Percentiles rank a stretch among this genome's conserved stretches.
These are phyloP conservation scores for Exophiala sideris DNA, from an alignment of 2,329 filamentous ascomycete genomes.

Conservation along the genomic window DNA sequence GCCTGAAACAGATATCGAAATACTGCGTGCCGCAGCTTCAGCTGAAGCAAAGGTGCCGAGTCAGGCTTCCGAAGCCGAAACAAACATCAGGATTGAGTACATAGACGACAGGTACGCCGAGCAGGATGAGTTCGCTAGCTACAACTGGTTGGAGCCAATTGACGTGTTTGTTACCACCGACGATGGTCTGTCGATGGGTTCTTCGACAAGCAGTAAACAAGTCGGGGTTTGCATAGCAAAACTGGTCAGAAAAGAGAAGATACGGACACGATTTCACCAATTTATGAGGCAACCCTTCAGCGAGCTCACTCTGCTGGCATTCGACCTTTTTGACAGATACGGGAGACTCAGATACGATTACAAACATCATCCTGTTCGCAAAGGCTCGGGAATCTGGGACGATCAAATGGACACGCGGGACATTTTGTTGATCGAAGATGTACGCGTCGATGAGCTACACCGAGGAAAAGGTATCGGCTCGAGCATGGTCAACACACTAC, in stretches of 20 bases:
- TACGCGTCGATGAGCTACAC: slow-evolving; percentile 25
- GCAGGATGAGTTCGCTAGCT: slow-evolving; percentile 4
- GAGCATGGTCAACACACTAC: slow-evolving; percentile 31
- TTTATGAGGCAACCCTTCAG: slow-evolving; percentile 17
- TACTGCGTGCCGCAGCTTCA: no score
- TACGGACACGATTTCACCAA: neutral
- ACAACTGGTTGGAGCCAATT: slow-evolving; percentile 8
- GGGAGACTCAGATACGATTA: slow-evolving; percentile 35
- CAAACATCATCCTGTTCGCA: slow-evolving; percentile 30
- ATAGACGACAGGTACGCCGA: neutral
- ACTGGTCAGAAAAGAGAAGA: neutral
- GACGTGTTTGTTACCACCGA: neutral
- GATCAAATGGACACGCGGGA: slow-evolving; percentile 28
- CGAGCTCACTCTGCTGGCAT: slow-evolving; percentile 33
- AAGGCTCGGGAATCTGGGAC: slow-evolving; percentile 30
- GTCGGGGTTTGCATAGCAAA: neutral
- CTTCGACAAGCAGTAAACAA: neutral
- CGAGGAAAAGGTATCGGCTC: slow-evolving; percentile 33
- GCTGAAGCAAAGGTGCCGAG: no score
- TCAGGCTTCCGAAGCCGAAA: no score
- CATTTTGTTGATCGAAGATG: slow-evolving; percentile 31
- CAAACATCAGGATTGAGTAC: slow-evolving; percentile 3
- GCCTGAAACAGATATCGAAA: no score
- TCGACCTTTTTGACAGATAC: slow-evolving; percentile 39
- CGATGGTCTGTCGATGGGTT: neutral